Percentiles rank a stretch among this genome's conserved stretches.
These are phyloP conservation scores for Rhodotorula sp. DNA, from an alignment of 1,284 basidiomycete species.

Conservation along the genomic window DNA sequence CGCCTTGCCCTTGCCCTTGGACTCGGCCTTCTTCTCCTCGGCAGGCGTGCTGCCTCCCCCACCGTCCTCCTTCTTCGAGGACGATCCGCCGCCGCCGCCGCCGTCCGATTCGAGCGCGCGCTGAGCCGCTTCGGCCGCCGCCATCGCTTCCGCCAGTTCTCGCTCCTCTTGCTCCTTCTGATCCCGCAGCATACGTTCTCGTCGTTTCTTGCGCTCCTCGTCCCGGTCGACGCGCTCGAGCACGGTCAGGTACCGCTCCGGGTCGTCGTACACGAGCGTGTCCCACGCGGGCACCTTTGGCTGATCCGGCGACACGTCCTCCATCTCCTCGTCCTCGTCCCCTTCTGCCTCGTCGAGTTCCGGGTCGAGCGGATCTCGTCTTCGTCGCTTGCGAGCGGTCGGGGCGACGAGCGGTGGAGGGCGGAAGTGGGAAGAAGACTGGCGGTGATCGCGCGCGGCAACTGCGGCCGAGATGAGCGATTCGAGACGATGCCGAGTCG, in stretches of 20 bases:
- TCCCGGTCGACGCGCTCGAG: constrained; percentile 74
- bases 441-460: constrained; percentile 65
- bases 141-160: constrained; percentile 53
- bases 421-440: constrained; percentile 63
- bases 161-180: constrained; percentile 54
- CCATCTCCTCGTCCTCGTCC: constrained; percentile 18
- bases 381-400: constrained; percentile 16
- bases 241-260: constrained; percentile 68
- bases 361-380: constrained; percentile 45
- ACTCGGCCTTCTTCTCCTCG: constrained; percentile 1
- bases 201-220: constrained; percentile 68
- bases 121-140: constrained; percentile 44
- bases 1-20: constrained; percentile 20
- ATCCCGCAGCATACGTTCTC: constrained; percentile 69
- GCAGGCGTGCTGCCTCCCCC: neutral
- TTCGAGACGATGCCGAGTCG: constrained; percentile 69
- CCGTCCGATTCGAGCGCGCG: constrained; percentile 46
- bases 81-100: constrained; percentile 41
- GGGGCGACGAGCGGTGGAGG: constrained; percentile 54
- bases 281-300: constrained; percentile 67
- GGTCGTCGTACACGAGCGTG: constrained; percentile 66
- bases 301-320: constrained; percentile 3
- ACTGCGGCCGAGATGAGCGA: constrained; percentile 69
- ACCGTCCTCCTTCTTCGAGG: constrained; percentile 9
- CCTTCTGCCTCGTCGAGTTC: constrained; percentile 13